Conservation (phyloP, 805 yeast species). For the Helenozyma rhizophorensis region DNA sequence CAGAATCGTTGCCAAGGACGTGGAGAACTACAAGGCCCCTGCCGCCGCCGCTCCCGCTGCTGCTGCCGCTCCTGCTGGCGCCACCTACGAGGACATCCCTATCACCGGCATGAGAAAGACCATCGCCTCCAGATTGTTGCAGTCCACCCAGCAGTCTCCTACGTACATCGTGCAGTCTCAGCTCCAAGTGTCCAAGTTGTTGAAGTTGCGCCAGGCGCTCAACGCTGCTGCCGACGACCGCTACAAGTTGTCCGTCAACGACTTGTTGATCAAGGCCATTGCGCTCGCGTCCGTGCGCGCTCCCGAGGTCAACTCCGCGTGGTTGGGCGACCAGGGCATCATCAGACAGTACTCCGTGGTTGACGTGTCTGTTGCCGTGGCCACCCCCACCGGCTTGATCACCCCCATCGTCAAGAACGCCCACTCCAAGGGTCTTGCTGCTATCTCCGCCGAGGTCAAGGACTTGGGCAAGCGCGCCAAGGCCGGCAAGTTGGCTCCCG, state of each 20-base stretch:
- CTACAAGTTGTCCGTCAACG: conserved; percentile 90
- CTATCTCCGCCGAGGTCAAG: conserved; percentile 80
- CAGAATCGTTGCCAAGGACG: conserved; percentile 87
- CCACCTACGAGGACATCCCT: conserved; percentile 76
- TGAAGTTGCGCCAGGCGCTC: conserved; percentile 87
- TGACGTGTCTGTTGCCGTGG: conserved; percentile 97
- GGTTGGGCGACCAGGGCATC: conserved; percentile 85
- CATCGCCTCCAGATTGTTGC: conserved; percentile 81
- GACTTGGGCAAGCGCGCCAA: conserved; percentile 96
- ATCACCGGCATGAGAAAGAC: conserved; percentile 89
- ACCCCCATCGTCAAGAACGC: conserved; percentile 94
- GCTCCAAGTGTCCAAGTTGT: conserved; percentile 81
- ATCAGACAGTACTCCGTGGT: conserved; percentile 89
- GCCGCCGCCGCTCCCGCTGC: conserved; percentile 43
- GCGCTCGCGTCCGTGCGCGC: conserved; percentile 86
- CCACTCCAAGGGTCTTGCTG: conserved; percentile 76
- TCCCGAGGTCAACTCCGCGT: conserved; percentile 91
- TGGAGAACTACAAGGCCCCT: conserved; percentile 60
- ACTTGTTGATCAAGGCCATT: conserved; percentile 89
- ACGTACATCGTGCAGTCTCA: conserved; percentile 87
- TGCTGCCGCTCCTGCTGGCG: conserved; percentile 46
- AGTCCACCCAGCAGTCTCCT: conserved; percentile 85
- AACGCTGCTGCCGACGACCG: conserved; percentile 81
- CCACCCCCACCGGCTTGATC: conserved; percentile 95
- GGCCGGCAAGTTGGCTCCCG: conserved; percentile 87